A percentile compares a stretch with the other conserved stretches of the same genome.
Conservation (phyloP, 2,329 filamentous ascomycete genomes). For the Gaeumannomyces tritici region DNA sequence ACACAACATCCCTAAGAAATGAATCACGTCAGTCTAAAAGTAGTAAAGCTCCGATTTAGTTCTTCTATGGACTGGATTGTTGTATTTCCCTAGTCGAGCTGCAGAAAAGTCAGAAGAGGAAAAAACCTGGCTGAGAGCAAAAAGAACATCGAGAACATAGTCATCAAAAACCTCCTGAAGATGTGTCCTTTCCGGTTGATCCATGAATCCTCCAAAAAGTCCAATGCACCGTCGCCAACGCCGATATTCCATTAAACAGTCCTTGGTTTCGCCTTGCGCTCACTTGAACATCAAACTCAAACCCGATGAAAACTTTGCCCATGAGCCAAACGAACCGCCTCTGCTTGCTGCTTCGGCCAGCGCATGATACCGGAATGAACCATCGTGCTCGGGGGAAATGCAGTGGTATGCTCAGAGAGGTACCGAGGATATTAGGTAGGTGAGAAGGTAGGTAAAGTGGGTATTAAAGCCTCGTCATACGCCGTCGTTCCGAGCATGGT, state of each 20-base stretch:
- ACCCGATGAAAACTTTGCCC: neutral
- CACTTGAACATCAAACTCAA: neutral
- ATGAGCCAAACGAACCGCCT: neutral
- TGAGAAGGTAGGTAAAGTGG: neutral
- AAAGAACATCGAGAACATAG: slow-evolving; percentile 3
- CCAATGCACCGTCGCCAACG: neutral
- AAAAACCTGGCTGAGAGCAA: neutral
- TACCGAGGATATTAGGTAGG: neutral
- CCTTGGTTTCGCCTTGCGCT: neutral
- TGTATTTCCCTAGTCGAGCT: neutral
- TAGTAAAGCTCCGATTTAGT: neutral
- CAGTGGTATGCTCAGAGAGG: neutral
- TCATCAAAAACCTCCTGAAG: neutral
- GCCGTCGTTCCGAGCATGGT: neutral
- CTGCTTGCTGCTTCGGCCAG: neutral
- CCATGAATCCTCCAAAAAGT: slow-evolving; percentile 4
- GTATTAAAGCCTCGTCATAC: slow-evolving; percentile 1
- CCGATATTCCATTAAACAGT: neutral
- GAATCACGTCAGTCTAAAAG: neutral
- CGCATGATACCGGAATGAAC: neutral
- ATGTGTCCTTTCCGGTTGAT: slow-evolving; percentile 2
- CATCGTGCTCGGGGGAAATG: neutral
- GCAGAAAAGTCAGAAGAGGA: neutral
- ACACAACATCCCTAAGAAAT: neutral
- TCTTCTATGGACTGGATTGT: neutral